Conservation (phyloP, 129 eudicot species). For the Pseudognaphalium luteoalbum region DNA sequence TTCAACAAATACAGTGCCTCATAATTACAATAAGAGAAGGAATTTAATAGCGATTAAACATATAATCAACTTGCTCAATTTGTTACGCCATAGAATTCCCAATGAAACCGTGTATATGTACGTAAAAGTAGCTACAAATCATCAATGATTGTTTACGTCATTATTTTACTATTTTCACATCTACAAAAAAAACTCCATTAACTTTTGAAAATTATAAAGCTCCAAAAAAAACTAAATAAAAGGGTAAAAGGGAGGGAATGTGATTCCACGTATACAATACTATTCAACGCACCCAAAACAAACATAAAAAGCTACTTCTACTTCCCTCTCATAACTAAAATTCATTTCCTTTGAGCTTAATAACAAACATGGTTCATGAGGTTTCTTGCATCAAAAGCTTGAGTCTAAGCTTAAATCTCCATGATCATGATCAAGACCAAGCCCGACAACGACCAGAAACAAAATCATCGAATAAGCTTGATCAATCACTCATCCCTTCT, state of each 20-base stretch:
- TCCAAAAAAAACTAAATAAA: not conserved
- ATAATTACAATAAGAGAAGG: too few species aligned
- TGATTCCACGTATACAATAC: slow-evolving; percentile 46
- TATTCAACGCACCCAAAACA: slow-evolving; percentile 23
- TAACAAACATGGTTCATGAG: slow-evolving; percentile 39
- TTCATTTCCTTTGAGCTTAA: not conserved
- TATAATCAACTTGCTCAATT: not conserved
- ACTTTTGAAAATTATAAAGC: not conserved
- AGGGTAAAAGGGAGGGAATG: slow-evolving; percentile 33
- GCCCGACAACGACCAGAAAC: slow-evolving; percentile 1
- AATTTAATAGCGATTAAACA: too few species aligned
- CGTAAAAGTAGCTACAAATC: slow-evolving; percentile 14
- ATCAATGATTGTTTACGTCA: slow-evolving; percentile 13
- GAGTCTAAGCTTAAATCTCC: slow-evolving; percentile 39
- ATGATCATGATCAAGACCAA: not conserved
- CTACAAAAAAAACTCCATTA: not conserved
- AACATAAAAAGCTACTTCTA: not conserved
- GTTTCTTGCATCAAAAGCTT: slow-evolving; percentile 36
- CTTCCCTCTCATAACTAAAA: slow-evolving; percentile 1
- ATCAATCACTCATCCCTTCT: slow-evolving; percentile 21
- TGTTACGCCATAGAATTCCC: not conserved
- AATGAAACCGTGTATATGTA: slow-evolving; percentile 13
- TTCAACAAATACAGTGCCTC: too few species aligned
- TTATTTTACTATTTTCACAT: not conserved
- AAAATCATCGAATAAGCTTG: not conserved